These are phyloP conservation scores for Plasmodium coatneyi DNA, from an alignment of 169 alveolate genomes.

Conservation along the genomic window DNA sequence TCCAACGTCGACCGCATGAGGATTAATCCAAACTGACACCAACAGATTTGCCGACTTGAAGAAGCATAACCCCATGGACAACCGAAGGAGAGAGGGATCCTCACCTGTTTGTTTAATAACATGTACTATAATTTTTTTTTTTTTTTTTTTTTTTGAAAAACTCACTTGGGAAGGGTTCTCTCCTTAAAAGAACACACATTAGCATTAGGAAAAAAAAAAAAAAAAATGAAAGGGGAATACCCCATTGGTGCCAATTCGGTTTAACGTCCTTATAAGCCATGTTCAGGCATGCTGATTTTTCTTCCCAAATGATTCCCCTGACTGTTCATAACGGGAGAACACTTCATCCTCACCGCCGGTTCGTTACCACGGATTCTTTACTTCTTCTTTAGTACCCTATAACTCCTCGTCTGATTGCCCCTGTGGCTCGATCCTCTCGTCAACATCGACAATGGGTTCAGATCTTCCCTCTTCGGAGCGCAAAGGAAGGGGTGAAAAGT, in stretches of 20 bases:
- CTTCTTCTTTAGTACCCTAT: neutral
- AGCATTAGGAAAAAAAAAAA: neutral
- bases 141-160: neutral
- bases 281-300: neutral
- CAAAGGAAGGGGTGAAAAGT: neutral
- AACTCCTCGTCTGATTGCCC: conserved; percentile 9
- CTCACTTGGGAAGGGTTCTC: neutral
- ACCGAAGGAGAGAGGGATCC: neutral
- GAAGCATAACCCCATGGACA: neutral
- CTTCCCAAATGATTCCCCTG: neutral
- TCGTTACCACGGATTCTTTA: neutral
- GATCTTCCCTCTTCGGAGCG: conserved; percentile 26
- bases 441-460: conserved; percentile 7
- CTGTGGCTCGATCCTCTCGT: neutral
- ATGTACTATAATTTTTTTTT: neutral
- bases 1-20: neutral
- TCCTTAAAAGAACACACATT: neutral
- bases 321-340: neutral
- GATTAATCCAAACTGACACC: neutral
- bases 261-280: neutral
- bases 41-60: neutral
- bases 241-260: neutral
- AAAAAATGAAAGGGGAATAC: neutral
- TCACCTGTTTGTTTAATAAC: neutral
- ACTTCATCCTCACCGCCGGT: neutral